Conservation (phyloP, 306 rosid species). For the Notholithocarpus densiflorus region DNA sequence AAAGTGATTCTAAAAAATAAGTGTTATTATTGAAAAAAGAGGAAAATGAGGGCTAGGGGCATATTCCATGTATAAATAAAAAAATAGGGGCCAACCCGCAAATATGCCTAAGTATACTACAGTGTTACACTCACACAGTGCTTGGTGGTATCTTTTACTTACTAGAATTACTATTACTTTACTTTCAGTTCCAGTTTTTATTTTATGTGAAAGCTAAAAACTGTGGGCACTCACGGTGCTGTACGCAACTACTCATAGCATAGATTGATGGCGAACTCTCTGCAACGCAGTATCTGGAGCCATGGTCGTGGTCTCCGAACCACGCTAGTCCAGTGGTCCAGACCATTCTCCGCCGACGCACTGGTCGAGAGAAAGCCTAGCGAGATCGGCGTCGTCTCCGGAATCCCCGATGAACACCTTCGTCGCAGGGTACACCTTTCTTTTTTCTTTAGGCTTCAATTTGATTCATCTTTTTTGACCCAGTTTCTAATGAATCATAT, state of each 20-base stretch:
- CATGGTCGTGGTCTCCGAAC: conserved; percentile 50
- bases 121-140: no score
- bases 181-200: neutral
- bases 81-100: neutral
- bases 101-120: neutral
- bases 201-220: no score
- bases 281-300: conserved; percentile 59
- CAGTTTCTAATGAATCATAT: neutral
- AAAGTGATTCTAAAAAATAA: neutral
- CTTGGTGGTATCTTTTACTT: no score
- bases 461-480: neutral
- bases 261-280: conserved; percentile 52
- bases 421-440: conserved; percentile 53
- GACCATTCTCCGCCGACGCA: conserved; percentile 60
- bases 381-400: conserved; percentile 91
- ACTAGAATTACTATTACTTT: no score
- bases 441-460: neutral
- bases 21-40: neutral
- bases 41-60: neutral
- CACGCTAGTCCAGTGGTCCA: conserved; percentile 30
- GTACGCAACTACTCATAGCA: neutral
- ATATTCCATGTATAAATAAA: neutral
- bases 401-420: conserved; percentile 90
- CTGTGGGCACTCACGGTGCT: neutral
- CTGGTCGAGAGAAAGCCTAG: conserved; percentile 67